Evolutionary conservation across 768 basidiomycete species (phyloP), one percentile per base, ranked within the genome.

Genomic region (Phylloporus sp.): DNA sequence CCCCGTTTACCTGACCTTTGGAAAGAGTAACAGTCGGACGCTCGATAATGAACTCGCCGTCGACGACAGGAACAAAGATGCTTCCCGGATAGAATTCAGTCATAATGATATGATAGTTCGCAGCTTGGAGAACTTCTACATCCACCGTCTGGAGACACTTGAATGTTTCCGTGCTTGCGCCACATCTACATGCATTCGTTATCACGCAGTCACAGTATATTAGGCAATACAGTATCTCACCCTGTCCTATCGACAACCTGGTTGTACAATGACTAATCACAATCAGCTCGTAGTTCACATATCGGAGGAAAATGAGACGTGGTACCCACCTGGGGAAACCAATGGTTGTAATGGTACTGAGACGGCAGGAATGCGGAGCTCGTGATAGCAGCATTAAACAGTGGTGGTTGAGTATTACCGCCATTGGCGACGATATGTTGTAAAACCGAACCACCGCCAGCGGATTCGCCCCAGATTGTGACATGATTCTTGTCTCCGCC

Each of bases 1-100:
- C 77, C n/a, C 72, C 73, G 40, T 80, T 80, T 34, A 76, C 45
- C 52, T 66, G 68, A 12, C 73, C 68, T 35, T 66, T 62, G 10
- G 58, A 54, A n/a, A 80, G 48, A 4, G 72, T 64, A 38, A 69
- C 52, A 0, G 67, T 74, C 6, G 78, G 76, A 16, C 75, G 63
- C 44, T 74, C 72, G 0, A 68, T 62, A 34, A 80, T 76, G 52
- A 78, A 75, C 1, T 58, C 66, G 5, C 76, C 78, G 55, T 80
- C 79, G 2, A 80, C 70, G 18, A 80, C 78, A 0, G 78, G 78
- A 15, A 70, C 66, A 34, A 75, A 76, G 6, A 61, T 54, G 29
- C 64, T 74, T 2, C 71, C 73, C 1, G 73, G 75, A 47, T 55
- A 75, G 59, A 78, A 74, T 6, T 56, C 71, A 24, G 60, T 61